Base-by-base conservation (phyloP, 1,284 basidiomycete genomes). In the Taiwanofungus camphoratus region DNA sequence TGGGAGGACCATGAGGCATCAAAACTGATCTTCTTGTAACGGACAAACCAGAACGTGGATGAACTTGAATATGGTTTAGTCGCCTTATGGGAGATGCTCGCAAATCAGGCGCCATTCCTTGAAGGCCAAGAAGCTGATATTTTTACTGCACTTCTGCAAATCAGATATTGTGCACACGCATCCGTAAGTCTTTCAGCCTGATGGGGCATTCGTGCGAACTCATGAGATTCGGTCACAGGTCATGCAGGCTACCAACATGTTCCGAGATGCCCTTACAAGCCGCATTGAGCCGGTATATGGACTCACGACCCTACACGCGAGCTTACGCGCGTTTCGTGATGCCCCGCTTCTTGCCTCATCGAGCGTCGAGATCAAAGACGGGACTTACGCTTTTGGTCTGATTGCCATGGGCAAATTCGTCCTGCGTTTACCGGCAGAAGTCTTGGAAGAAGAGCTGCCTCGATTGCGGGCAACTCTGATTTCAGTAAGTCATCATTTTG, bases 361-460 rank as follows among this genome's bases (percentile, higher is more conserved):
- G 15, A 70, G 70, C 34, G 64, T 60, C 24, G 75, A 77, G 26
- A 67, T 72, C 42, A 85, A 78, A 57, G 68, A 79, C 13, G 66
- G 76, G 9, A 79, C 83, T 2, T 85, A 82, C 59, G 86, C 86
- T 3, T 90, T 89, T 60, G 88, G 85, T 1, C 68, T 92, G 46
- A 80, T 88, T 50, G 84, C 84, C 1, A 62, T 92, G 9, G 87
- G 84, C 26, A 88, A 84, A 61, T 87, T 90, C 52, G 79, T 88
- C 51, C 62, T 90, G 48, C 76, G 82, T 27, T 66, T 92, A 16
- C 88, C 88, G 8, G 70, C 76, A 7, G 88, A 91, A 57, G 80
- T 92, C 33, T 74, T 90, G 23, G 89, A 92, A 61, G 89, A 92
- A 49, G 88, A 91, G 52, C 59, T 92, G 36, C 88, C 88, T 35